Evolutionary conservation across 208 protist genomes (phyloP), one percentile per base, ranked within the genome.

Genomic region (Crithidia acanthocephali): DNA sequence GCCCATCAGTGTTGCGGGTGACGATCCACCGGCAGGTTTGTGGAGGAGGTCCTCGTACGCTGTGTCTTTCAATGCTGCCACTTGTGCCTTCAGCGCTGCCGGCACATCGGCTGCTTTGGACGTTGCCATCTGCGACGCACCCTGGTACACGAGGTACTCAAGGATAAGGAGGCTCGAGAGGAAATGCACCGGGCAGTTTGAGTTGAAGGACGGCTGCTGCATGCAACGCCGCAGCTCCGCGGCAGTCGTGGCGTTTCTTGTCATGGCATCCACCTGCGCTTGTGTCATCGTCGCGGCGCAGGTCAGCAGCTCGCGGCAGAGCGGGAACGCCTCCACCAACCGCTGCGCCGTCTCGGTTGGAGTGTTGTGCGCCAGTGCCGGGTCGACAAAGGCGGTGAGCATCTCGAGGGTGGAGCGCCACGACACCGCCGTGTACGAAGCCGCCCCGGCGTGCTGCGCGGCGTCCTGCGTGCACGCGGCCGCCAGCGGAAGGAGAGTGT

Each of bases 71-170:
- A 92, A 6, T 13, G 47, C 18, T 13, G 42, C 44, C 32, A 69
- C 11, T 11, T 23, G 37, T 2, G 7, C 22, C 35, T 30, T 40
- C 51, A 66, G 3, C 7, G 53, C 60, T 16, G 23, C 32, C 9
- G 60, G 28, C 60, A 66, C 45, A 7, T 8, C 7, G 4, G 8
- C 25, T 8, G 28, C 45, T 10, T 56, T 63, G 48, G 53, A 22
- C 44, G 32, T 42, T 23, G 30, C 11, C 45, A 20, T 4, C 50
- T 27, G 74, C 80, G 83, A 88, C 0, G 66, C 75, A 4, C 60
- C 72, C 20, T 92, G 85, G 55, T 81, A 93, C 5, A 94, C 32
- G 10, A 87, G 52, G 65, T 92, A 80, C 67, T 96, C 88, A 22
- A 87, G 68, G 53, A 92, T 88, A 11, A 96, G 74, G 18, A 94